Evolutionary conservation across 2,329 filamentous ascomycete species (phyloP).

Genomic region (Hypoxylon sp.): DNA sequence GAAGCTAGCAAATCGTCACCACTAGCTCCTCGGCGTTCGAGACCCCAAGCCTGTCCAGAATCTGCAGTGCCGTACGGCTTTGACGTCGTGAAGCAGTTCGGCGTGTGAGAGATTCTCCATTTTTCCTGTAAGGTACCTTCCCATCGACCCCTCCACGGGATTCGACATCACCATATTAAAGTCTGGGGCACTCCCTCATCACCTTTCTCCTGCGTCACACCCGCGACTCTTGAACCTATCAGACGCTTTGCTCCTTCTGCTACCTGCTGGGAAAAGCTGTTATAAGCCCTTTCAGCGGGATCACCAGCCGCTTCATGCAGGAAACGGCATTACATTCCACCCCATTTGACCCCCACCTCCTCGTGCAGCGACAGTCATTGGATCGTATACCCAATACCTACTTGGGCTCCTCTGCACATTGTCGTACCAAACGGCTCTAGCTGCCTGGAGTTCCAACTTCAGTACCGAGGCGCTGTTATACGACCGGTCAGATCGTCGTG

Average conservation of each 20-base stretch:
- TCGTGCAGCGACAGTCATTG: constrained; percentile 19
- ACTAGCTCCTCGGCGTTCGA: constrained; percentile 40
- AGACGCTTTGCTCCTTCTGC: constrained; percentile 20
- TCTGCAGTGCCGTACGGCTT: constrained; percentile 26
- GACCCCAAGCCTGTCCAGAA: constrained; percentile 18
- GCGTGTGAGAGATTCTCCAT: constrained; percentile 32
- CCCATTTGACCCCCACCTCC: constrained; percentile 44
- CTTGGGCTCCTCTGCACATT: constrained; percentile 31
- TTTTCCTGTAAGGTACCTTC: constrained; percentile 44
- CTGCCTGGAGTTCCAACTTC: constrained; percentile 29
- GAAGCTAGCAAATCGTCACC: constrained; percentile 34
- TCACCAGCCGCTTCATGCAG: constrained; percentile 44
- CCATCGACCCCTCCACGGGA: constrained; percentile 37
- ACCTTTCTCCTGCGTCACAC: constrained; percentile 40
- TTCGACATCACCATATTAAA: constrained; percentile 43
- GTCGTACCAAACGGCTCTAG: constrained; percentile 41
- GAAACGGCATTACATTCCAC: constrained; percentile 39
- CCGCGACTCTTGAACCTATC: constrained; percentile 36
- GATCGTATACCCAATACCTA: constrained; percentile 23
- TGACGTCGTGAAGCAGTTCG: constrained; percentile 36
- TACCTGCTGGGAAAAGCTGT: constrained; percentile 24
- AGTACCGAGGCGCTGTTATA: constrained; percentile 38
- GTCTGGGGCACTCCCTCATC: constrained; percentile 41
- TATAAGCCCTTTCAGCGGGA: constrained; percentile 31
- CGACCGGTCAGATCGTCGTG: constrained; percentile 38